Conservation (phyloP, 2,329 filamentous ascomycete genomes). For the Ceratocystis papillata region DNA sequence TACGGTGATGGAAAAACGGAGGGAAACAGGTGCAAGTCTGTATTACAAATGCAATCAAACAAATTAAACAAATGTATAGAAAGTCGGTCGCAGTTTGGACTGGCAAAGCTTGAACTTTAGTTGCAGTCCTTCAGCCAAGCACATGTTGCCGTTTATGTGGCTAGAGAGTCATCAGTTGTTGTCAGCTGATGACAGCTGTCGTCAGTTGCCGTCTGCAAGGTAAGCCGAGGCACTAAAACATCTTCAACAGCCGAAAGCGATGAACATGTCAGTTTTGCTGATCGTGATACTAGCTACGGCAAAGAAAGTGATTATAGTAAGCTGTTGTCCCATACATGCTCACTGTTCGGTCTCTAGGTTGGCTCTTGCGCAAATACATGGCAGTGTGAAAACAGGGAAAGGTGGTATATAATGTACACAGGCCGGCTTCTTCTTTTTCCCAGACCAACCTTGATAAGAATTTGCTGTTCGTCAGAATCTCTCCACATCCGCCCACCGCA, state of each 20-base stretch:
- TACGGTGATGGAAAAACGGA: background rate
- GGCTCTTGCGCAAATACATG: background rate
- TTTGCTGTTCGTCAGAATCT: background rate
- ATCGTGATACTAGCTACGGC: background rate
- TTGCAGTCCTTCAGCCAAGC: background rate
- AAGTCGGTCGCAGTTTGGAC: background rate
- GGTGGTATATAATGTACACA: slow-evolving; percentile 9
- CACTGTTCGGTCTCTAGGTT: background rate
- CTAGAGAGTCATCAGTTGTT: background rate
- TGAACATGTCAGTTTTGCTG: background rate
- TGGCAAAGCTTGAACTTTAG: background rate
- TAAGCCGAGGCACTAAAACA: background rate
- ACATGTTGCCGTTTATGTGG: slow-evolving; percentile 5
- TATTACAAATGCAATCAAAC: background rate
- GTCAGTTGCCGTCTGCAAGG: background rate
- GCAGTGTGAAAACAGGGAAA: background rate
- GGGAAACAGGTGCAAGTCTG: background rate
- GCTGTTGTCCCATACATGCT: background rate
- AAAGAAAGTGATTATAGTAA: background rate
- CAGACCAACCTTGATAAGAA: background rate
- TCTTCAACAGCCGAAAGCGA: background rate
- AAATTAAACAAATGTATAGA: background rate
- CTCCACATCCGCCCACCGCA: background rate
- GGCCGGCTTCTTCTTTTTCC: background rate
- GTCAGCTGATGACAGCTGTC: background rate